These are phyloP conservation scores for Pseudocercospora vitis DNA, from an alignment of 2,329 filamentous ascomycete genomes.

Conservation along the genomic window DNA sequence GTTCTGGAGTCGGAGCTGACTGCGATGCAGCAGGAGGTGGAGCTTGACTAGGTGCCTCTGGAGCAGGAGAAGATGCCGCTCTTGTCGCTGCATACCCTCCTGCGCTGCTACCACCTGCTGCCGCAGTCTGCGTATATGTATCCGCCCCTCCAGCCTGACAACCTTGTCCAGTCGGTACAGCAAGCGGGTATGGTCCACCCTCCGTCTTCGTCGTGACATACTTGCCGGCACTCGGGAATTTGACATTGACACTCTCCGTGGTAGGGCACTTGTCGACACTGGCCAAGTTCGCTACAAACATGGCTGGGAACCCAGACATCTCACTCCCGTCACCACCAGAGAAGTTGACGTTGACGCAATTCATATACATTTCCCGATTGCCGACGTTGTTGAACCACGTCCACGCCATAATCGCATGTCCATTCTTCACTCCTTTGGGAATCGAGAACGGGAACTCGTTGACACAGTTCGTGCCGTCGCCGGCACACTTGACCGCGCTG, in stretches of 20 bases:
- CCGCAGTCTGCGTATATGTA: neutral
- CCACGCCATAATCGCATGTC: conserved; percentile 82
- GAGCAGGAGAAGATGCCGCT: conserved; percentile 1
- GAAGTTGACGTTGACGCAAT: conserved; percentile 76
- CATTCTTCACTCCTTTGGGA: conserved; percentile 68
- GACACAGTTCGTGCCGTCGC: conserved; percentile 32
- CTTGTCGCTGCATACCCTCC: conserved; percentile 4
- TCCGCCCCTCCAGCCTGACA: conserved; percentile 11
- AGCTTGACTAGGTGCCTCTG: neutral
- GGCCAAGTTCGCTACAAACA: conserved; percentile 72
- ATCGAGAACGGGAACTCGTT: conserved; percentile 69
- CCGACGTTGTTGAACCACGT: conserved; percentile 93
- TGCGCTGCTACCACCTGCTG: conserved; percentile 8
- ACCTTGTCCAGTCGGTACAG: conserved; percentile 27
- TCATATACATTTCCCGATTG: conserved; percentile 97
- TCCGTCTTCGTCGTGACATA: conserved; percentile 49
- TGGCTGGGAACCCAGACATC: conserved; percentile 65
- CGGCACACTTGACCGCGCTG: conserved; percentile 17
- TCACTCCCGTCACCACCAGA: conserved; percentile 56
- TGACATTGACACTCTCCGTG: conserved; percentile 55
- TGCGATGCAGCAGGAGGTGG: too few relatives aligned
- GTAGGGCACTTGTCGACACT: conserved; percentile 55
- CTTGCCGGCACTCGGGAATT: conserved; percentile 68
- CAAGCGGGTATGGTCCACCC: conserved; percentile 27
- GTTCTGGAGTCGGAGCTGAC: conserved; percentile 3